Evolutionary conservation across 495 filamentous ascomycete genomes (phyloP), one percentile per base, ranked within the genome.

Genomic region (Penicillium lividum): DNA sequence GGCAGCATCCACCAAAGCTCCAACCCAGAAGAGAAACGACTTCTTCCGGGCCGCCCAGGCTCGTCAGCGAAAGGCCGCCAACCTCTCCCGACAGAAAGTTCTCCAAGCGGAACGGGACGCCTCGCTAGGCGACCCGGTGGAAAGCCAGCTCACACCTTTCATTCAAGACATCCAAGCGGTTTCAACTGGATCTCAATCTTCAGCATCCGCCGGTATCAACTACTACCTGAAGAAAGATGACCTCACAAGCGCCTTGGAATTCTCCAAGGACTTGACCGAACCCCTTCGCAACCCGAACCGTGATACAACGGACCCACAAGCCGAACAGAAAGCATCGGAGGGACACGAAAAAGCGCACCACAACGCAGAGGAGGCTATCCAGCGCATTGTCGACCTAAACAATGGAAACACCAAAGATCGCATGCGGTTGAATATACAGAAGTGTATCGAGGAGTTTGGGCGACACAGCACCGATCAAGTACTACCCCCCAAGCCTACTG

Each of bases 381-480:
- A 79, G 53, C 84, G 93, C 29, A 96, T 98, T 62, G 80, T 88
- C 10, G 78, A 82, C 53, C 75, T 98, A 38, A 80, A 78, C 33
- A 89, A 92, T 62, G 91, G 86, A 64, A 89, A 80, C 66, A 84
- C 79, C 47, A 86, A 89, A 73, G 91, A 96, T 60, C 82, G 82
- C 45, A 84, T 86, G 57, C 86, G 91, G 43, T 85, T 88, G 61
- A 95, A 95, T 69, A 87, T 89, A 59, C 81, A 88, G 56, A 84
- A 89, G 31, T 96, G 92, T 69, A 87, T 98, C 61, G 84, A 91
- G 59, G 87, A 82, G 0, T 97, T 98, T 64, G 94, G 94, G 13
- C 84, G 94, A 44, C 94, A 98, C 79, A 82, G 85, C 60, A 98
- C 94, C n/a, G 94, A 99, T 73, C 33, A 66, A 0, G 66, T 68